Percentiles rank a stretch among this genome's conserved stretches.
phyloP scores from a whole-genome alignment of 306 rosid species.

The Fagus crenata region DNA sequence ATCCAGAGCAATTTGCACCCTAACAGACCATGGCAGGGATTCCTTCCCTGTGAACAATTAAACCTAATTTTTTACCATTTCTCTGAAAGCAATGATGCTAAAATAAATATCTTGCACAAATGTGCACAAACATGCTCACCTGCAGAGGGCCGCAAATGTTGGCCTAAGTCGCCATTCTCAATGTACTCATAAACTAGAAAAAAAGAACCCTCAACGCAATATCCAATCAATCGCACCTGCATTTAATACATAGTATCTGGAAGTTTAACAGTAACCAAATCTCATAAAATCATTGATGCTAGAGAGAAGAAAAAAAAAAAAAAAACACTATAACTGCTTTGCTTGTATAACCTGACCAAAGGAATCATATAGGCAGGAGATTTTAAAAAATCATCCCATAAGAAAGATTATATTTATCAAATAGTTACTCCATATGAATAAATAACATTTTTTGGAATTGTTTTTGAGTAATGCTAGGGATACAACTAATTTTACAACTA shows the following conservation, averaged over 20 bases:
- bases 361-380: not conserved
- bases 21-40: conserved; percentile 74
- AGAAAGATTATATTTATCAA: no score
- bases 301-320: not conserved
- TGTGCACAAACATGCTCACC: conserved; percentile 45
- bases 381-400: not conserved
- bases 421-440: no score
- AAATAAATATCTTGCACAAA: conserved; percentile 3
- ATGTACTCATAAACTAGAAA: conserved; percentile 79
- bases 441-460: no score
- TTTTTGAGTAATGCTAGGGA: no score
- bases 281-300: not conserved
- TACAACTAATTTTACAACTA: no score
- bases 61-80: conserved; percentile 13
- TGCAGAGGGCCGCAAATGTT: conserved; percentile 84
- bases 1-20: conserved; percentile 94
- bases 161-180: conserved; percentile 49
- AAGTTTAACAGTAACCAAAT: conserved; percentile 1
- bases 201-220: conserved; percentile 83
- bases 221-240: conserved; percentile 96
- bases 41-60: conserved; percentile 52
- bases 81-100: not conserved
- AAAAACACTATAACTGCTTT: not conserved
- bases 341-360: not conserved
- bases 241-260: not conserved